phyloP scores from a whole-genome alignment of 495 filamentous ascomycete genomes.

The Penicillium crystallinum region DNA sequence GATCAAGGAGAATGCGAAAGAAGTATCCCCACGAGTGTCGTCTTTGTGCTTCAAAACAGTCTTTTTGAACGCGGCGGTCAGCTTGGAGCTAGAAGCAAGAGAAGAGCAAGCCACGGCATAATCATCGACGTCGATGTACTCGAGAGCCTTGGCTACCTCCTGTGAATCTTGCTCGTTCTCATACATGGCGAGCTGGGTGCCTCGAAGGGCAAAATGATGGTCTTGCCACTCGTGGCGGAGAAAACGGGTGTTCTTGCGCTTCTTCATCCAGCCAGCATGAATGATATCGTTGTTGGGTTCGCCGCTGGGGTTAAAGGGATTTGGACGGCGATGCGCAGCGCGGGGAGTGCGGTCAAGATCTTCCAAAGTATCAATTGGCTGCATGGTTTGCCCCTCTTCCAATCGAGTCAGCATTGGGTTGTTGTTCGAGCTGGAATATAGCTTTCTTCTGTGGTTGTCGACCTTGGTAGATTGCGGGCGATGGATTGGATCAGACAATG shows the following conservation, averaged over 20 bases:
- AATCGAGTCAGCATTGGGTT: conserved; percentile 11
- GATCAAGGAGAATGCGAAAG: conserved; percentile 55
- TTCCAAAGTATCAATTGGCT: conserved; percentile 29
- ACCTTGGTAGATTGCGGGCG: conserved; percentile 21
- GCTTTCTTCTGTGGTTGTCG: no score
- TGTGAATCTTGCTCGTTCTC: conserved; percentile 48
- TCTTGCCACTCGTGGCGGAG: conserved; percentile 93
- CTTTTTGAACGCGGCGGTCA: conserved; percentile 83
- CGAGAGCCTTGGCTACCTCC: conserved; percentile 51
- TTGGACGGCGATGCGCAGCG: conserved; percentile 14
- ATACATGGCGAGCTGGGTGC: conserved; percentile 81
- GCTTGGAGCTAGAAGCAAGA: conserved; percentile 63
- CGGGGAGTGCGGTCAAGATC: conserved; percentile 29
- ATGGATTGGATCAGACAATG: conserved; percentile 7
- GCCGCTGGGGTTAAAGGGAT: conserved; percentile 18
- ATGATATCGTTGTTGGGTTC: conserved; percentile 38
- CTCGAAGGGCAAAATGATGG: conserved; percentile 77
- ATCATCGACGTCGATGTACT: conserved; percentile 90
- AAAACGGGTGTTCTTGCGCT: conserved; percentile 82
- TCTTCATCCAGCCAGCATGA: conserved; percentile 87
- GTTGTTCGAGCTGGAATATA: conserved; percentile 2
- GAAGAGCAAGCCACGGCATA: conserved; percentile 90
- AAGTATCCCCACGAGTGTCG: conserved; percentile 17
- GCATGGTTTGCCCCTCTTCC: conserved; percentile 13
- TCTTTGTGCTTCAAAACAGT: conserved; percentile 61